Evolutionary conservation across 768 basidiomycete species (phyloP), one percentile per base, ranked within the genome.

Genomic region (Boletus huronensis): DNA sequence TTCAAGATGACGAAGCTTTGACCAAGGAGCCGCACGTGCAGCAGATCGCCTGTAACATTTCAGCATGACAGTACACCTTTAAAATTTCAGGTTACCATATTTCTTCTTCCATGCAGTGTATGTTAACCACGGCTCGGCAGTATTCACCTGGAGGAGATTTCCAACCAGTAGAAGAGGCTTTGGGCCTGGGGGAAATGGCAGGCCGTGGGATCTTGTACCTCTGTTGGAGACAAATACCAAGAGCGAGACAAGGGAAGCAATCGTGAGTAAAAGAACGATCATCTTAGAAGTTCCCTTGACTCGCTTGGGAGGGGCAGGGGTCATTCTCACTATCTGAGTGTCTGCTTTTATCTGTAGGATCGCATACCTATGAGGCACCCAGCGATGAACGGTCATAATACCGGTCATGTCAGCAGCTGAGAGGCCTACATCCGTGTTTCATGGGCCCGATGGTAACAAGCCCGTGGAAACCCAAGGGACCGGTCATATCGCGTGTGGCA

Each of bases 31-130:
- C 55, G 57, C 7, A 65, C 48, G 25, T 66, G 58, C 11, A 67
- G 7, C 13, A 67, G 19, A 45, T 66, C 64, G 10, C 65, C 66
- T 66, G 23, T 7, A 3, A 23, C 14, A 14, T 6, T 26, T 60
- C 25, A 60, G 41, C 8, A 54, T 21, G 35, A 28, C 25, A 23
- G 11, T 6, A 41, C 29, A 38, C 4, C 3, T 28, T 17, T 35
- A n/a, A n/a, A n/a, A n/a, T n/a, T 13, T 11, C n/a, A n/a, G 39
- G 58, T 35, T 34, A 63, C 72, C 73, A 49, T 73, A 73, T 50
- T 49, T 58, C 53, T 64, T 60, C 56, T 59, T 63, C 73, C 73
- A 73, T n/a, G 62, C 52, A 13, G 72, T 60, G 51, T 72, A 73
- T 19, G 70, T 65, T 26, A 73, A 40, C 72, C 72, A 74, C 5